A percentile compares a stretch with the other conserved stretches of the same genome.
These are phyloP conservation scores for Jimgerdemannia lactiflua DNA, from an alignment of 192 early-diverging fungal genomes.

Conservation along the genomic window DNA sequence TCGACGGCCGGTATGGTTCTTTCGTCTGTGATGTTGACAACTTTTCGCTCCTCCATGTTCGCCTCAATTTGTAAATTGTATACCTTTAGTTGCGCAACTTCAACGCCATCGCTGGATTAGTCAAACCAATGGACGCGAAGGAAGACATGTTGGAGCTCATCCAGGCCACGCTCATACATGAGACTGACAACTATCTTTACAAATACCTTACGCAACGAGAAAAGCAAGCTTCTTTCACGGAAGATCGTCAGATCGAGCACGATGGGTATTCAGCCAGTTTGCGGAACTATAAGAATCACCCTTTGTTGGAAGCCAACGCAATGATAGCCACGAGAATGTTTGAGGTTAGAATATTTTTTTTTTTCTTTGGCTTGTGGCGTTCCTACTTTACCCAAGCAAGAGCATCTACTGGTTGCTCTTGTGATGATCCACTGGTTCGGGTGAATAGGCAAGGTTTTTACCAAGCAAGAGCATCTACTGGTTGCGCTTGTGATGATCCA, in stretches of 20 bases:
- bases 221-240: conserved; percentile 18
- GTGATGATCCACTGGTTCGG: conserved; percentile 13
- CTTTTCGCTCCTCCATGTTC: not conserved
- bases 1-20: not conserved
- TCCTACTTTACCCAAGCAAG: conserved; percentile 5
- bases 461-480: conserved; percentile 19
- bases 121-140: conserved; percentile 3
- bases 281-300: conserved; percentile 7
- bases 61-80: too few species aligned
- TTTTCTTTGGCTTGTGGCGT: conserved; percentile 15
- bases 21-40: not conserved
- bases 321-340: conserved; percentile 7
- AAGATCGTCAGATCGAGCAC: conserved; percentile 15
- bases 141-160: conserved; percentile 8
- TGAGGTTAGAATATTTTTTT: conserved; percentile 4
- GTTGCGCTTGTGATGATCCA: conserved; percentile 18
- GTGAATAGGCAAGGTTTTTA: conserved; percentile 13
- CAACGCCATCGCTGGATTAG: too few species aligned
- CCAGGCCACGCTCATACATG: conserved; percentile 4
- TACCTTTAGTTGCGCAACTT: too few species aligned
- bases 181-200: conserved; percentile 18
- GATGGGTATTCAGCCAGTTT: conserved; percentile 10
- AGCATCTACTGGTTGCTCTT: conserved; percentile 14
- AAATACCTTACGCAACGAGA: conserved; percentile 12
- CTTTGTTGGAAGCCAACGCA: conserved; percentile 8